Evolutionary conservation across 768 basidiomycete species (phyloP).

Genomic region (Clathrus columnatus): DNA sequence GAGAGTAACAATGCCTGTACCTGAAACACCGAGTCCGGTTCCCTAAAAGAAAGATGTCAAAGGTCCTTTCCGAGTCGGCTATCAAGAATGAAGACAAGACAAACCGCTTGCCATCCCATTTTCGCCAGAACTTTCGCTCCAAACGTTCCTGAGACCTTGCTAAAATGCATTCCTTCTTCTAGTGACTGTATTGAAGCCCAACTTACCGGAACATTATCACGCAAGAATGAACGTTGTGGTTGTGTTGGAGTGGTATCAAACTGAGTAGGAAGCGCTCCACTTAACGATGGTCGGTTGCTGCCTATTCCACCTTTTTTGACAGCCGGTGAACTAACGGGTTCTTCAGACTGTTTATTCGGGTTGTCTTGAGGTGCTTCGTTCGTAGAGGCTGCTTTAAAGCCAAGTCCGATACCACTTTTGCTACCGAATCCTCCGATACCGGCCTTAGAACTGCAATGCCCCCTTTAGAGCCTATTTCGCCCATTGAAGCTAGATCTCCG

Average conservation of each 20-base stretch:
- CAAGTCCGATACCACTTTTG: conserved; percentile 12
- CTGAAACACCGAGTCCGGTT: conserved; percentile 62
- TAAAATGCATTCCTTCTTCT: conserved; percentile 73
- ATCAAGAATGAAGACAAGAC: background rate
- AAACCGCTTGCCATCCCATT: conserved; percentile 86
- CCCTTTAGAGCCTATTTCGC: conserved; percentile 20
- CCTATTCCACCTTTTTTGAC: conserved; percentile 19
- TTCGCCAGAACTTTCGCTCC: conserved; percentile 88
- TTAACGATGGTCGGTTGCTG: conserved; percentile 4
- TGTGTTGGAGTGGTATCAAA: conserved; percentile 29
- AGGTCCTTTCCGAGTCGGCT: background rate
- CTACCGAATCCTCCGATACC: conserved; percentile 25
- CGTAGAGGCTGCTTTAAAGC: conserved; percentile 4
- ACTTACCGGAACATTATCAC: conserved; percentile 28
- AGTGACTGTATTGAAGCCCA: conserved; percentile 41
- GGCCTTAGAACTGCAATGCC: conserved; percentile 10
- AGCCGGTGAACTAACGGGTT: conserved; percentile 21
- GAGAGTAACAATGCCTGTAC: conserved; percentile 82
- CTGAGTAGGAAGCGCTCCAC: conserved; percentile 24
- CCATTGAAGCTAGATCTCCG: background rate
- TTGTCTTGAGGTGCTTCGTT: background rate
- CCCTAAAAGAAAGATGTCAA: conserved; percentile 24
- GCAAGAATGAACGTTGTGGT: conserved; percentile 51
- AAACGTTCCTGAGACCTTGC: conserved; percentile 63
- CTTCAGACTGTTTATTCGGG: background rate